Base-by-base conservation (phyloP, 2,329 filamentous ascomycete species). In the Colletotrichum liaoningense region DNA sequence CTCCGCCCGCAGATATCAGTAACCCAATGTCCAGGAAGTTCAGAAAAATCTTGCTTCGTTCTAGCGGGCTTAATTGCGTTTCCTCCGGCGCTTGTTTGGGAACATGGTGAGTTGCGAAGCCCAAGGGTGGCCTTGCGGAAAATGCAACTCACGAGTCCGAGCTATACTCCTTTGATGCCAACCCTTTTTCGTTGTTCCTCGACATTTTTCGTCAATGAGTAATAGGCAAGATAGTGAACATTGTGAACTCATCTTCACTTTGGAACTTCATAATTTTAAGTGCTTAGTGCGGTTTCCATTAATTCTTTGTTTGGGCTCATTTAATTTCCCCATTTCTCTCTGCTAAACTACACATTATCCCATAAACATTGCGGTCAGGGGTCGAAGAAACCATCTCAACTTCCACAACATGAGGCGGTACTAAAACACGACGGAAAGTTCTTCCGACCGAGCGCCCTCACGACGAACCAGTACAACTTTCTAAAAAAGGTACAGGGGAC, bases 391-490 rank as follows among this genome's bases (percentile, higher is more conserved):
- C 28, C 33, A 24, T 66, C 67, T 56, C 56, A 70, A 38, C 35
- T 70, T 28, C 16, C 11, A 16, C 24, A 60, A 42, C 70, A 42
- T 54, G 60, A 73, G 60, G 70, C 49, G 66, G 46, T 66, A 16
- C 46, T 66, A 70, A 73, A 73, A 70, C 70, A 70, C 38, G 42
- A 65, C 46, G 38, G 35, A 62, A 64, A 63, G 33, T 60, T 59
- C 19, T 64, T 54, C 60, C 67, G 55, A 35, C n/a, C 58, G 14
- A n/a, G 9, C 7, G 12, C 42, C 28, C 28, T 35, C 33, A 54
- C 49, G 42, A 63, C 11, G 12, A 68, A 52, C 64, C 57, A 46
- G 38, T 9, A 8, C 9, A 22, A 38, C 22, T 7, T 24, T 56
- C 11, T 46, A 5, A 14, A 4, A 4, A 28, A 16, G 28, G 0